Evolutionary conservation across 129 eudicot genomes (phyloP), one percentile per base, ranked within the genome.

Genomic region (Scalesia atractyloides): DNA sequence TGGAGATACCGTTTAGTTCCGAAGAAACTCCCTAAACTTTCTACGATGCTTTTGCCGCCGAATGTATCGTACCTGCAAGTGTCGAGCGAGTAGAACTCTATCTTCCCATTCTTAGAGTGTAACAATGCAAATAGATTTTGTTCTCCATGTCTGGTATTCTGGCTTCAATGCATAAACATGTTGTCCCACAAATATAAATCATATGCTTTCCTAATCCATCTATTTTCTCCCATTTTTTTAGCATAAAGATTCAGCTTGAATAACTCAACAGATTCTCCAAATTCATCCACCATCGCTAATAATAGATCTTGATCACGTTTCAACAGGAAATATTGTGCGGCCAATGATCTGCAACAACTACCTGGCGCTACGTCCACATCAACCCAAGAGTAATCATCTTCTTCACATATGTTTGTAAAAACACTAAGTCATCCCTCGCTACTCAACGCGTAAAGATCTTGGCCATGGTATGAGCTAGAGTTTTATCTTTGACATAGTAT

Each of bases 61-160:
- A 64, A 20, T 17, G 70, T 47, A 46, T 77, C 70, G 59, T 3
- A 77, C 61, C 14, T 58, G 51, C 69, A 13, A 9, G 81, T 76
- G n/a, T 68, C 53, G 9, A 76, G 81, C 3, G 81, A 76, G 34
- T 76, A 76, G 75, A 67, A 76, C 8, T 68, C 39, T 7, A 58
- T n/a, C 22, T 56, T 30, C 12, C 20, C 65, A 18, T n/a, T 39
- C 13, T 36, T n/a, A 7, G 44, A 63, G 36, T 18, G 56, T 13
- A 76, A 22, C 15, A 34, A n/a, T 2, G 80, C 37, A 76, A 76
- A 58, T 22, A 68, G 19, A 76, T 67, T 75, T 61, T 46, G 39
- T 76, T 76, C 51, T 70, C 63, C 75, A 76, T 76, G 16, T 58
- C 49, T 0, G 20, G 49, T 3, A 10, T 19, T 68, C 12, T 26